A percentile compares a stretch with the other conserved stretches of the same genome.
Evolutionary conservation across 2,329 filamentous ascomycete species (phyloP).

Genomic region (Colletotrichum trifolii): DNA sequence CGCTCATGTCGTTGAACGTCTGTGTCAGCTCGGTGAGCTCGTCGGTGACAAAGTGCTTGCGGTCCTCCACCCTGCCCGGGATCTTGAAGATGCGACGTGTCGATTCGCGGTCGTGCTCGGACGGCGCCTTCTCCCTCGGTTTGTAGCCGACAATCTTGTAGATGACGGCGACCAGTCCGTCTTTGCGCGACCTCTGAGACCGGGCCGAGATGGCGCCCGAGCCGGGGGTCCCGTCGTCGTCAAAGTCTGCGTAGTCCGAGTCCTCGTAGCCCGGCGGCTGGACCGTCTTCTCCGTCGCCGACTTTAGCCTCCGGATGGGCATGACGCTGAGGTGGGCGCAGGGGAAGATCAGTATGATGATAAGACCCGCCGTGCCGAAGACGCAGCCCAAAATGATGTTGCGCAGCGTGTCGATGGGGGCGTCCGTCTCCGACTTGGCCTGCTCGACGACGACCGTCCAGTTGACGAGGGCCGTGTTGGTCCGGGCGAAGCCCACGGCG

Average conservation of each 20-base stretch:
- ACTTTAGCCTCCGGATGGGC: constrained; percentile 81
- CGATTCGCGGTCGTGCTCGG: constrained; percentile 51
- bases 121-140: constrained; percentile 39
- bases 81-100: constrained; percentile 78
- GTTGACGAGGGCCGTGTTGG: constrained; percentile 75
- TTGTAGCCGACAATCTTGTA: constrained; percentile 38
- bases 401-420: constrained; percentile 78
- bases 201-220: constrained; percentile 49
- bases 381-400: constrained; percentile 86
- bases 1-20: constrained; percentile 94
- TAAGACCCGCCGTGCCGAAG: constrained; percentile 81
- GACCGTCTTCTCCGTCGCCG: constrained; percentile 80
- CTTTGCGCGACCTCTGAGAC: constrained; percentile 58
- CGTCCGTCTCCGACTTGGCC: constrained; percentile 77
- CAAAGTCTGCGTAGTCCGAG: constrained; percentile 52
- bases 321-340: constrained; percentile 84
- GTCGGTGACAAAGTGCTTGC: constrained; percentile 81
- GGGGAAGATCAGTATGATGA: constrained; percentile 78
- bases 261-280: constrained; percentile 71
- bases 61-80: constrained; percentile 81
- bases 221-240: constrained; percentile 57
- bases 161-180: constrained; percentile 27
- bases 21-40: constrained; percentile 85
- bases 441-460: constrained; percentile 90
- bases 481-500: constrained; percentile 82